phyloP scores from a whole-genome alignment of 2,329 filamentous ascomycete genomes.

The Whalleya microplaca region DNA sequence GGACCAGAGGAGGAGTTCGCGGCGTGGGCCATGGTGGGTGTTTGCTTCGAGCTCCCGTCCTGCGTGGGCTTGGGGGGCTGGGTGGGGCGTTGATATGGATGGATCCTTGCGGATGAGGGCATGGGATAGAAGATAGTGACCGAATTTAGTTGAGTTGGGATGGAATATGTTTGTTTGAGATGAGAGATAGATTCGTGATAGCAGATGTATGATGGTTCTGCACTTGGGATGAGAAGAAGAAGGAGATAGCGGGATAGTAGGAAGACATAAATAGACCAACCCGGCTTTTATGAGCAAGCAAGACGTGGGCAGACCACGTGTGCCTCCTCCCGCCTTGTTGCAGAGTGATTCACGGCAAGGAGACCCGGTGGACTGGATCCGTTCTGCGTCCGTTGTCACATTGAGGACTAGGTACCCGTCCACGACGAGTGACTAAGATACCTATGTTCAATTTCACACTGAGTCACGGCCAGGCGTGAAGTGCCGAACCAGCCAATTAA shows the following conservation, averaged over 20 bases:
- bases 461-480: conserved; percentile 3
- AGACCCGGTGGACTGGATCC: conserved; percentile 21
- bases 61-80: no score
- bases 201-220: neutral
- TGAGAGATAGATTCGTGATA: no score
- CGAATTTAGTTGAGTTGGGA: no score
- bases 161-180: no score
- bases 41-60: no score
- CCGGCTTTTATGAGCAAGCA: no score
- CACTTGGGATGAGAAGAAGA: no score
- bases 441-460: neutral
- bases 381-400: conserved; percentile 10
- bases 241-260: no score
- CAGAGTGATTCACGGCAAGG: conserved; percentile 7
- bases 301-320: neutral
- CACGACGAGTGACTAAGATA: conserved; percentile 1
- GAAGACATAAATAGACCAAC: no score
- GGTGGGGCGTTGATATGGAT: no score
- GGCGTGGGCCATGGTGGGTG: neutral
- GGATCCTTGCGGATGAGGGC: no score
- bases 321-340: neutral
- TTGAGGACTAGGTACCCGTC: neutral
- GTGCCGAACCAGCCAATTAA: conserved; percentile 14
- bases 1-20: neutral
- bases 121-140: no score